phyloP scores from a whole-genome alignment of 805 yeast genomes.

The Candida pseudoglaebosa region DNA sequence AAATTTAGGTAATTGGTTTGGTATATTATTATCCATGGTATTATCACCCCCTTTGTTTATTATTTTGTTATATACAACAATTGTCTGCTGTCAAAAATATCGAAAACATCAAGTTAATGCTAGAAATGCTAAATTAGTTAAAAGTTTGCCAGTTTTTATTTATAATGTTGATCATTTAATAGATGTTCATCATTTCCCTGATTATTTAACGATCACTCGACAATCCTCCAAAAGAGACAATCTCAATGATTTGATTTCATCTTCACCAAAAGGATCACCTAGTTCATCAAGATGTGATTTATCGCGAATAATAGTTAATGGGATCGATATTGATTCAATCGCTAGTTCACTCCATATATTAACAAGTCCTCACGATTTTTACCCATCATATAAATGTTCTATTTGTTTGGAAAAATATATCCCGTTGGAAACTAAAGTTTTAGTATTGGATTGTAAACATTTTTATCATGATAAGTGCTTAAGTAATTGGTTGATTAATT shows the following conservation, averaged over 20 bases:
- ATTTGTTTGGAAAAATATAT: slow-evolving; percentile 55
- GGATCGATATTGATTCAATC: slow-evolving; percentile 27
- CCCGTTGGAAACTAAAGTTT: slow-evolving; percentile 43
- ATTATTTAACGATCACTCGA: slow-evolving; percentile 29
- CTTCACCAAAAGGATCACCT: slow-evolving; percentile 13
- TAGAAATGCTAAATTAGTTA: slow-evolving; percentile 30
- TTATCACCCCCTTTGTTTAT: slow-evolving; percentile 41
- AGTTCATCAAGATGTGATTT: slow-evolving; percentile 20
- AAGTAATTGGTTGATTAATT: slow-evolving; percentile 55
- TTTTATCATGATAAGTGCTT: slow-evolving; percentile 57
- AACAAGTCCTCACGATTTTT: slow-evolving; percentile 29
- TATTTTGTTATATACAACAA: slow-evolving; percentile 27
- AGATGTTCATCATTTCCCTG: slow-evolving; percentile 18
- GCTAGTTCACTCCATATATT: slow-evolving; percentile 18
- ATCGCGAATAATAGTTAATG: slow-evolving; percentile 39
- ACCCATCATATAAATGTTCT: slow-evolving; percentile 51
- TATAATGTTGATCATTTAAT: slow-evolving; percentile 34
- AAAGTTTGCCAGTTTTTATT: slow-evolving; percentile 34
- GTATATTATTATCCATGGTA: slow-evolving; percentile 37
- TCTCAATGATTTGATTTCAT: not conserved
- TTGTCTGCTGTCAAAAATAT: slow-evolving; percentile 26
- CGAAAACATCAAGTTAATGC: slow-evolving; percentile 23
- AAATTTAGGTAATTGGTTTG: slow-evolving; percentile 34
- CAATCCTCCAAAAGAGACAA: slow-evolving; percentile 16
- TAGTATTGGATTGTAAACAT: slow-evolving; percentile 57